These are phyloP conservation scores for Takakia lepidozioides DNA, from an alignment of 225 moss, liverwort and hornwort species.

Conservation along the genomic window DNA sequence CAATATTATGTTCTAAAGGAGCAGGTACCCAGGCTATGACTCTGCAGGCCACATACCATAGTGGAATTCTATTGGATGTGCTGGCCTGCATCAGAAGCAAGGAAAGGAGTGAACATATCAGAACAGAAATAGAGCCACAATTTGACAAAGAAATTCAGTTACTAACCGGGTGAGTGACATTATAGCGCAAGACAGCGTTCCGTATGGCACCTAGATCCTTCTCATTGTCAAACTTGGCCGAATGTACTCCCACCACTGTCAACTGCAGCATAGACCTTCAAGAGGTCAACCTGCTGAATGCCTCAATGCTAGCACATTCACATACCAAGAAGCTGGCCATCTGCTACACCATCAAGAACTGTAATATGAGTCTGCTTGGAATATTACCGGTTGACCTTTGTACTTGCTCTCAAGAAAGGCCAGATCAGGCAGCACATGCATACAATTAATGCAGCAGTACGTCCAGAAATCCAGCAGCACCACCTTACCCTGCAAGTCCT, in stretches of 20 bases:
- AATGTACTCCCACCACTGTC: conserved; percentile 93
- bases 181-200: conserved; percentile 81
- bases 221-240: conserved; percentile 99
- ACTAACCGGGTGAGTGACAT: conserved; percentile 80
- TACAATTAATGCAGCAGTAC: conserved; percentile 97
- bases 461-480: conserved; percentile 98
- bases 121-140: background rate
- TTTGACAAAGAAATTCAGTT: background rate
- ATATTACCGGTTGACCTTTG: conserved; percentile 47
- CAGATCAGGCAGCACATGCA: conserved; percentile 95
- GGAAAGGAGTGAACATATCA: too few relatives aligned
- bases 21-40: too few relatives aligned
- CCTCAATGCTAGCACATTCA: conserved; percentile 8
- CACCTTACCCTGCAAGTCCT: conserved; percentile 88
- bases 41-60: too few relatives aligned
- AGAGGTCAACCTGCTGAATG: too few relatives aligned
- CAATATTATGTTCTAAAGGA: too few relatives aligned
- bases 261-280: conserved; percentile 43
- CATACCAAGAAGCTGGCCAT: conserved; percentile 1
- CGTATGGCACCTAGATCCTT: conserved; percentile 85
- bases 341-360: too few relatives aligned
- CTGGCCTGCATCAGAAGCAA: too few relatives aligned
- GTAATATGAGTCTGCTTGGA: too few relatives aligned
- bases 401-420: conserved; percentile 77
- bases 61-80: too few relatives aligned